Base-by-base conservation (phyloP, 2,329 filamentous ascomycete genomes). In the Cercospora janseana region DNA sequence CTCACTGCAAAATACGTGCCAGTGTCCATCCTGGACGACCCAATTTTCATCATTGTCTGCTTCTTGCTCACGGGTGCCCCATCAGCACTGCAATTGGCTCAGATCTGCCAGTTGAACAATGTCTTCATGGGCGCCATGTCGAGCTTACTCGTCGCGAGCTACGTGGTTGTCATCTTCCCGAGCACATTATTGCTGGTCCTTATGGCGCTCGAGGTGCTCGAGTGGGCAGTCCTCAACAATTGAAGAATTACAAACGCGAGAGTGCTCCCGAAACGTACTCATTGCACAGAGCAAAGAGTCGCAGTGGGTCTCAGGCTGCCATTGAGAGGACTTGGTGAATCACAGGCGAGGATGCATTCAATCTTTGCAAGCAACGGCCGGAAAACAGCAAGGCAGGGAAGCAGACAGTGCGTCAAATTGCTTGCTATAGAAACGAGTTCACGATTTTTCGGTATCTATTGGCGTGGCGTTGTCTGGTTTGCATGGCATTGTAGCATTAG, bases 61-160 rank as follows among this genome's bases (percentile, higher is more conserved):
- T 98, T 97, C 79, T 77, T 98, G 58, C 86, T 98, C 59, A 92
- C 89, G 0, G 93, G 93, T 27, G 93, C 93, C 3, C 93, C 93
- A 4, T 94, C 87, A 56, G 93, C 93, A 20, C 77, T 98, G 57
- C 93, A 98, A 72, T 75, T 98, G 65, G 92, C 93, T 5, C 93
- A 98, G 73, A 98, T 98, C 54, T 98, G 93, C 73, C 93, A 97
- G 77, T 87, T 97, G 73, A 98, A 98, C 71, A 86, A 86, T 56
- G 93, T 98, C 7, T 98, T 89, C 69, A 92, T 97, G 76, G 83
- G 86, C 13, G 89, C 93, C 41, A 97, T 98, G 91, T 87, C 88
- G 55, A 87, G 83, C 68, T 79, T 98, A 49, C 73, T 97, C 43
- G 95, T 97, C 75, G 92, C 96, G 75, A 96, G 92, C 72, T 95